These are phyloP conservation scores for Leccinellum luteum DNA, from an alignment of 768 basidiomycete species.

Conservation along the genomic window DNA sequence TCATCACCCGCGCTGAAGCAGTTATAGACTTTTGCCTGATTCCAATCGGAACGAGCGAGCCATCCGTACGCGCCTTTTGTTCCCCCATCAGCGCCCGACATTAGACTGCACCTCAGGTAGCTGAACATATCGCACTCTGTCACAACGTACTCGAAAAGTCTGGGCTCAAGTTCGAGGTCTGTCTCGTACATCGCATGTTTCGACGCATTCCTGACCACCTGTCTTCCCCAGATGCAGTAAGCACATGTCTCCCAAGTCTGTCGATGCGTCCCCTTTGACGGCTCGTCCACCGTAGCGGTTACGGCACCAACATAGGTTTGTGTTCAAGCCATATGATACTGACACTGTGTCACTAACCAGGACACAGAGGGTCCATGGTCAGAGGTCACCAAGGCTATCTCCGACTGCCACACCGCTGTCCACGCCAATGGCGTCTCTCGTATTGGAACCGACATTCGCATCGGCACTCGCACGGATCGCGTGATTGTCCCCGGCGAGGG, in stretches of 20 bases:
- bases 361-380: conserved; percentile 77
- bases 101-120: conserved; percentile 46
- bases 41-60: conserved; percentile 73
- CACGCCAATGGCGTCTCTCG: conserved; percentile 73
- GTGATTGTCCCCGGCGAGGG: conserved; percentile 60
- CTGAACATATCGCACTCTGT: conserved; percentile 77
- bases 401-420: conserved; percentile 86
- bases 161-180: conserved; percentile 80
- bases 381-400: conserved; percentile 80
- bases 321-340: neutral
- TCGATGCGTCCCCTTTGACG: conserved; percentile 35
- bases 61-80: conserved; percentile 52
- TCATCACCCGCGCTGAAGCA: neutral
- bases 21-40: conserved; percentile 85
- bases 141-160: conserved; percentile 79
- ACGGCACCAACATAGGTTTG: conserved; percentile 85
- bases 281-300: conserved; percentile 52
- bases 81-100: conserved; percentile 1
- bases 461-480: conserved; percentile 84
- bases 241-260: conserved; percentile 9
- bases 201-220: neutral
- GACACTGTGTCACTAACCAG: neutral
- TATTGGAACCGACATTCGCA: conserved; percentile 90
- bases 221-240: conserved; percentile 36
- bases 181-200: conserved; percentile 9